Conservation (phyloP, 1,139 yeast genomes). For the Kazachstania sp. region DNA sequence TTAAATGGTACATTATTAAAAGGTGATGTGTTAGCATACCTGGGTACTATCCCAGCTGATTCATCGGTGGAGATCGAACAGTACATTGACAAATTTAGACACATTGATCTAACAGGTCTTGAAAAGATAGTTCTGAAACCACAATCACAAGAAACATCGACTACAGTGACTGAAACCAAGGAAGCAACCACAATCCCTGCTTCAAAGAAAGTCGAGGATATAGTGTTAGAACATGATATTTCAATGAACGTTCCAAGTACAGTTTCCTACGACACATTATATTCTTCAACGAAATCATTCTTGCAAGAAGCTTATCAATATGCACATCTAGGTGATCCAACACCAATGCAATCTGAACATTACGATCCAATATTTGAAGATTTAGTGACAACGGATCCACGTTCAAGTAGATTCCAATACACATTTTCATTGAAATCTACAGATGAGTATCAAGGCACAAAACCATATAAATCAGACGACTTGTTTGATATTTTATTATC, state of each 20-base stretch:
- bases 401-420: slow-evolving; percentile 49
- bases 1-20: slow-evolving; percentile 79
- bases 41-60: slow-evolving; percentile 62
- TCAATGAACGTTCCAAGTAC: slow-evolving; percentile 13
- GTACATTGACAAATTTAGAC: slow-evolving; percentile 49
- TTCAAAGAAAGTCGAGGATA: slow-evolving; percentile 9
- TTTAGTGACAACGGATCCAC: slow-evolving; percentile 49
- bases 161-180: neutral
- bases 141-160: neutral
- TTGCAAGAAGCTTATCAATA: slow-evolving; percentile 18
- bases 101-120: slow-evolving; percentile 42
- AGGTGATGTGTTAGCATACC: slow-evolving; percentile 82
- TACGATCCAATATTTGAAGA: slow-evolving; percentile 60
- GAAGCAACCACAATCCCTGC: neutral
- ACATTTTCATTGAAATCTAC: slow-evolving; percentile 21
- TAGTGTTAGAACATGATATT: slow-evolving; percentile 17
- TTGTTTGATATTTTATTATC: slow-evolving; percentile 39
- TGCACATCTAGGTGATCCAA: slow-evolving; percentile 18
- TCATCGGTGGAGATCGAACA: slow-evolving; percentile 47
- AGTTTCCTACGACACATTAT: slow-evolving; percentile 13
- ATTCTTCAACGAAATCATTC: slow-evolving; percentile 15
- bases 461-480: slow-evolving; percentile 28
- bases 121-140: neutral
- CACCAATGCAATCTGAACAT: slow-evolving; percentile 36
- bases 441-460: slow-evolving; percentile 19